A percentile compares a stretch with the other conserved stretches of the same genome.
phyloP scores from a whole-genome alignment of 306 rosid genomes.

The Fragaria ananassa region DNA sequence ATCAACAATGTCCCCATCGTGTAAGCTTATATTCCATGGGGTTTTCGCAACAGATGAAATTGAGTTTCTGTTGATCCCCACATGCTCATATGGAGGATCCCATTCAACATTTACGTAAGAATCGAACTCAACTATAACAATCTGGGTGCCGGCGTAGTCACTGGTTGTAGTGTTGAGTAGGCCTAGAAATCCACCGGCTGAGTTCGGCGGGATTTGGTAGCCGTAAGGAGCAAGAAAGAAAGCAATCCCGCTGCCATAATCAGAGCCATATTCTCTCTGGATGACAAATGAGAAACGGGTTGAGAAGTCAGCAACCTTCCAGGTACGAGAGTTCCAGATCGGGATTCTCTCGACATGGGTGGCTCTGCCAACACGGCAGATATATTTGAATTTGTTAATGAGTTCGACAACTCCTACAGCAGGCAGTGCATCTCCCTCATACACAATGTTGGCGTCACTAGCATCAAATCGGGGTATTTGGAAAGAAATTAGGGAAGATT shows the following conservation, averaged over 20 bases:
- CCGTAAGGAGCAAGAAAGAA: neutral
- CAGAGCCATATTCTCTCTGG: neutral
- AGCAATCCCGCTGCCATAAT: neutral
- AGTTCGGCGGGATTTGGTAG: neutral
- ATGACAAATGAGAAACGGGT: neutral
- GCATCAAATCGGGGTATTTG: constrained; percentile 9
- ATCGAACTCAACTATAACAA: neutral
- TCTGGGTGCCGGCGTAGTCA: neutral
- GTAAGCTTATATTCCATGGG: neutral
- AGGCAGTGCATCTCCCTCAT: constrained; percentile 16
- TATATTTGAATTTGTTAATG: neutral
- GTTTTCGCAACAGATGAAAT: neutral
- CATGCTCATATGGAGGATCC: neutral
- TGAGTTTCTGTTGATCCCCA: neutral
- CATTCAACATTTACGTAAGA: neutral
- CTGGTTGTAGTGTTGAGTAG: neutral
- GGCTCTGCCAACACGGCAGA: constrained; percentile 16
- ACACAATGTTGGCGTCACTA: neutral
- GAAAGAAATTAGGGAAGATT: constrained; percentile 2
- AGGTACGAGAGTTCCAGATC: neutral
- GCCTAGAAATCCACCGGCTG: neutral
- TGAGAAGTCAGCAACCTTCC: neutral
- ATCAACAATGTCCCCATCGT: neutral
- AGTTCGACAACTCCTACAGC: constrained; percentile 4
- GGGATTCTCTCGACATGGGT: constrained; percentile 6